Conservation (phyloP, 1,139 yeast species). For the Saccharomyces hybrid region DNA sequence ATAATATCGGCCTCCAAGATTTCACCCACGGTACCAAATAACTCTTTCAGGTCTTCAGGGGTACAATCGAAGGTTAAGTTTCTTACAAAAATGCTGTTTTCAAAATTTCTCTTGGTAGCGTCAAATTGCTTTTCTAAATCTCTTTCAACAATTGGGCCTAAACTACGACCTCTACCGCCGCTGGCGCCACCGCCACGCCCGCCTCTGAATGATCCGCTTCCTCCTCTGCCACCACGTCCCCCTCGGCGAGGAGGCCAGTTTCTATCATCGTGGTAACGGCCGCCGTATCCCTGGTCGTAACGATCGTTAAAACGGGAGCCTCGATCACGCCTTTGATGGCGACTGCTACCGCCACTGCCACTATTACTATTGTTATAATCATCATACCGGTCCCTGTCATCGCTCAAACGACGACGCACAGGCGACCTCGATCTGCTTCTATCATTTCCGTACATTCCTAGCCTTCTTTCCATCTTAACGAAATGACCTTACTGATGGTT, state of each 20-base stretch:
- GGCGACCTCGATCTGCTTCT: slow-evolving; percentile 26
- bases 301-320: slow-evolving; percentile 19
- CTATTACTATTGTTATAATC: slow-evolving; percentile 14
- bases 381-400: slow-evolving; percentile 12
- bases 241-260: slow-evolving; percentile 15
- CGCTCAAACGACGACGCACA: slow-evolving; percentile 17
- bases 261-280: not conserved
- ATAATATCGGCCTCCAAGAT: slow-evolving; percentile 79
- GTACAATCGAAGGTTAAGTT: slow-evolving; percentile 56
- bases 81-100: slow-evolving; percentile 59
- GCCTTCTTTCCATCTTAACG: not conserved
- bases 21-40: slow-evolving; percentile 52
- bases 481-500: not conserved
- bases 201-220: slow-evolving; percentile 17
- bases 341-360: slow-evolving; percentile 23
- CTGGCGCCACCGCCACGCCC: slow-evolving; percentile 19
- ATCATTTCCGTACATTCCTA: slow-evolving; percentile 9
- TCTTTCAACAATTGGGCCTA: slow-evolving; percentile 10
- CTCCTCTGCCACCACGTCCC: slow-evolving; percentile 19
- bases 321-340: slow-evolving; percentile 11
- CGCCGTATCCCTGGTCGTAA: not conserved
- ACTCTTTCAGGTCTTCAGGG: slow-evolving; percentile 47
- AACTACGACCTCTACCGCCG: slow-evolving; percentile 23
- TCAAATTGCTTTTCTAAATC: slow-evolving; percentile 13
- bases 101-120: slow-evolving; percentile 50